These are phyloP conservation scores for Aureobasidium melanogenum DNA, from an alignment of 2,329 filamentous ascomycete genomes.

Conservation along the genomic window DNA sequence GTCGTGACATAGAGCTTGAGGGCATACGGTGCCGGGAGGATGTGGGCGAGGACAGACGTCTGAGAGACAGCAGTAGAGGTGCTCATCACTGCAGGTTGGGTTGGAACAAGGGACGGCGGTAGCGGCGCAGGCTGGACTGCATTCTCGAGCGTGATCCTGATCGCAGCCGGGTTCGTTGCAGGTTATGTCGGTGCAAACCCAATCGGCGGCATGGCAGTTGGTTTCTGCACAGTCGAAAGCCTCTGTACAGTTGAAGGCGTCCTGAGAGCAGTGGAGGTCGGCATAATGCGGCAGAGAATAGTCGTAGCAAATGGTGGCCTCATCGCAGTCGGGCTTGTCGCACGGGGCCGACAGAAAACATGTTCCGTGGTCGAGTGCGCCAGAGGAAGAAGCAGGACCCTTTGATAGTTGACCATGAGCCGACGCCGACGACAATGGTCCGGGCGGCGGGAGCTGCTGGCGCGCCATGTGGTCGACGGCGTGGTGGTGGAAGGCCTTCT, in stretches of 20 bases:
- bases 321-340: conserved; percentile 29
- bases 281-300: conserved; percentile 1
- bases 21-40: not conserved
- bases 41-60: conserved; percentile 10
- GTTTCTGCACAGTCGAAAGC: conserved; percentile 4
- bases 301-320: conserved; percentile 14
- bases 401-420: not conserved
- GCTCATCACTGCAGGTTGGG: not conserved
- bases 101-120: not conserved
- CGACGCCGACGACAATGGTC: not conserved
- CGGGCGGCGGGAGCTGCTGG: not conserved
- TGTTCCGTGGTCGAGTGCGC: not conserved
- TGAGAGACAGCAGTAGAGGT: conserved; percentile 10
- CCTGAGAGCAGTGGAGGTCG: not conserved
- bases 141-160: conserved; percentile 7
- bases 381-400: not conserved
- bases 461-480: conserved; percentile 4
- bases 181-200: not conserved
- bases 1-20: not conserved
- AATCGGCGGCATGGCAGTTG: not conserved
- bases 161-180: conserved; percentile 6
- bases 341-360: conserved; percentile 18
- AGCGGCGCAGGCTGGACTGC: conserved; percentile 10
- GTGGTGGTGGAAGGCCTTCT: not conserved
- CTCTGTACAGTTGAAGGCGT: not conserved